Evolutionary conservation across 2,329 filamentous ascomycete genomes (phyloP).

Genomic region (Ophiognomonia clavigignenti-juglandacearum): DNA sequence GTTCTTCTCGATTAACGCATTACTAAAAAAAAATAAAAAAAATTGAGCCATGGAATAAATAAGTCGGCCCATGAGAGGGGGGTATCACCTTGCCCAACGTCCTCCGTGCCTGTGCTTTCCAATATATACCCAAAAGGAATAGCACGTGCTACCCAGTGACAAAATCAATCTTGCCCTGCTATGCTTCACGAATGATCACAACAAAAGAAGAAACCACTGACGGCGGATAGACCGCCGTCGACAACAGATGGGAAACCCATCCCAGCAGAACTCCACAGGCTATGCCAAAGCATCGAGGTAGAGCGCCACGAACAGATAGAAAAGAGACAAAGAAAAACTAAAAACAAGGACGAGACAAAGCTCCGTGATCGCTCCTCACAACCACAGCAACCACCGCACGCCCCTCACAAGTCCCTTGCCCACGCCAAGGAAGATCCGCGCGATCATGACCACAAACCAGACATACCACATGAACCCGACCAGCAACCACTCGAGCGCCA

Average conservation of each 20-base stretch:
- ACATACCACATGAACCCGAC: slow-evolving; percentile 92
- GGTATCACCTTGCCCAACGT: too few relatives aligned
- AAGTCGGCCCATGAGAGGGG: too few relatives aligned
- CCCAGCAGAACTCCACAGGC: slow-evolving; percentile 10
- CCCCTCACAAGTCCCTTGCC: slow-evolving; percentile 54
- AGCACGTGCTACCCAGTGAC: slow-evolving; percentile 2
- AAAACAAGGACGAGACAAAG: slow-evolving; percentile 1
- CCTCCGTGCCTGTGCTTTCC: background rate
- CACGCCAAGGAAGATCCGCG: slow-evolving; percentile 60
- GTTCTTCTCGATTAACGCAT: too few relatives aligned
- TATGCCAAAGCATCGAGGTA: slow-evolving; percentile 2
- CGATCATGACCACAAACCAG: slow-evolving; percentile 81
- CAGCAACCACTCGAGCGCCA: slow-evolving; percentile 79
- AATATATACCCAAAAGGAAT: background rate
- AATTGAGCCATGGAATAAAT: too few relatives aligned
- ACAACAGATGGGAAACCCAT: background rate
- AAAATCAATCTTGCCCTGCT: background rate
- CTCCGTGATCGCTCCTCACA: slow-evolving; percentile 38
- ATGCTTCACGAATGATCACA: slow-evolving; percentile 6
- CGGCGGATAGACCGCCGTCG: too few relatives aligned
- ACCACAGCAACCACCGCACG: slow-evolving; percentile 80
- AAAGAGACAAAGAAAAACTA: slow-evolving; percentile 12
- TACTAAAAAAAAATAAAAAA: too few relatives aligned
- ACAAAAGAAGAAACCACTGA: background rate
- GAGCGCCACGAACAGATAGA: background rate